Evolutionary conservation across 148 eudicot genomes (phyloP).

Genomic region (Persicaria maculosa): DNA sequence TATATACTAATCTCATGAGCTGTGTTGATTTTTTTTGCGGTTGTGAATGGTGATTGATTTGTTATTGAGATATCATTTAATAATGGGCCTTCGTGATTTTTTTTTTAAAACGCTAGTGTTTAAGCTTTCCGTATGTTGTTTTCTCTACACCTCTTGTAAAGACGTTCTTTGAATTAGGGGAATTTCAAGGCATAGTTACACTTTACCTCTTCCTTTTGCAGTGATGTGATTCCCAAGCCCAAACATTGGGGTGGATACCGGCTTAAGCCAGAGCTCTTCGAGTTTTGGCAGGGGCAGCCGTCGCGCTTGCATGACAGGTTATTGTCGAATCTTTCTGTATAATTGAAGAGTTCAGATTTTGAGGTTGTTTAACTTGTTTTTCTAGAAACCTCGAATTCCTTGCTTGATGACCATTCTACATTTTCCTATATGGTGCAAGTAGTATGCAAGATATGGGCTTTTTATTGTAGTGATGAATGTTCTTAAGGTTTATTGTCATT

Average conservation of each 20-base stretch:
- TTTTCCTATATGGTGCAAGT: neutral
- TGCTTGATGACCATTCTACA: neutral
- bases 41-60: neutral
- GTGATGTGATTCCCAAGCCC: slow-evolving; percentile 89
- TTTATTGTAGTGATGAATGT: neutral
- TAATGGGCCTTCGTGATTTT: neutral
- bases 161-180: neutral
- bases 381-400: neutral
- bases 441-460: neutral
- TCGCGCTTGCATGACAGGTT: slow-evolving; percentile 99
- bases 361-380: neutral
- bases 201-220: slow-evolving; percentile 25
- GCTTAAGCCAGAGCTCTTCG: slow-evolving; percentile 67
- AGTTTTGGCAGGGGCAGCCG: slow-evolving; percentile 99
- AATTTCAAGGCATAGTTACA: neutral
- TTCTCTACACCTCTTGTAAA: neutral
- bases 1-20: neutral
- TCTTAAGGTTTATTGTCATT: neutral
- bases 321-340: neutral
- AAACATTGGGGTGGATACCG: slow-evolving; percentile 93
- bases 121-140: neutral
- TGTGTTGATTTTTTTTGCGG: neutral
- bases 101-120: neutral
- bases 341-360: neutral
- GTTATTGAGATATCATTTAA: neutral